phyloP scores from a whole-genome alignment of 306 rosid species.

The Astragalus membranaceus region DNA sequence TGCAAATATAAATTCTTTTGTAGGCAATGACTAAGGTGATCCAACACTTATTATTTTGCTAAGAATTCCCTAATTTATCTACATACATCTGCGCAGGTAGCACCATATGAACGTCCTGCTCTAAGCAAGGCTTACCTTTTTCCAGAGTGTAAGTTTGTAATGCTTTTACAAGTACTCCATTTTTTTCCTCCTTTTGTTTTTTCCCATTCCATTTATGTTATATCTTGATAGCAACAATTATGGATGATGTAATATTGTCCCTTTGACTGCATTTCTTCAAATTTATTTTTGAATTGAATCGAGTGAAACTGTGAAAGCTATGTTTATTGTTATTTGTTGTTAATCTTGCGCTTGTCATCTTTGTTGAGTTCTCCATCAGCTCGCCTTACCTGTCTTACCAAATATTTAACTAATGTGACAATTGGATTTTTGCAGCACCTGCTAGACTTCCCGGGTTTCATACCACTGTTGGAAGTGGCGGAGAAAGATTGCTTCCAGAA shows the following conservation, averaged over 20 bases:
- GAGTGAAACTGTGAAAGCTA: background rate
- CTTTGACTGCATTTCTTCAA: constrained; percentile 1
- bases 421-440: constrained; percentile 67
- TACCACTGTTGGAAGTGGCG: constrained; percentile 90
- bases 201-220: background rate
- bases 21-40: no score
- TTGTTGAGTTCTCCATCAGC: background rate
- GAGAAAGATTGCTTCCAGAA: constrained; percentile 81
- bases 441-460: constrained; percentile 98
- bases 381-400: background rate
- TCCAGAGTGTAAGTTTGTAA: constrained; percentile 75
- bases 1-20: no score
- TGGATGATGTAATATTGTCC: background rate
- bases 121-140: constrained; percentile 94
- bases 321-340: background rate
- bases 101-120: constrained; percentile 99
- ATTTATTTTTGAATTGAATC: background rate
- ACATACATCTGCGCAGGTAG: constrained; percentile 47
- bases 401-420: background rate
- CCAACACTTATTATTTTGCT: background rate
- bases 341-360: background rate
- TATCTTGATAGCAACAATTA: background rate
- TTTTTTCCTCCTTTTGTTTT: background rate
- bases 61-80: background rate
- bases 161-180: background rate